Conservation (phyloP, 257 asterid genomes). For the Solanum neorickii region DNA sequence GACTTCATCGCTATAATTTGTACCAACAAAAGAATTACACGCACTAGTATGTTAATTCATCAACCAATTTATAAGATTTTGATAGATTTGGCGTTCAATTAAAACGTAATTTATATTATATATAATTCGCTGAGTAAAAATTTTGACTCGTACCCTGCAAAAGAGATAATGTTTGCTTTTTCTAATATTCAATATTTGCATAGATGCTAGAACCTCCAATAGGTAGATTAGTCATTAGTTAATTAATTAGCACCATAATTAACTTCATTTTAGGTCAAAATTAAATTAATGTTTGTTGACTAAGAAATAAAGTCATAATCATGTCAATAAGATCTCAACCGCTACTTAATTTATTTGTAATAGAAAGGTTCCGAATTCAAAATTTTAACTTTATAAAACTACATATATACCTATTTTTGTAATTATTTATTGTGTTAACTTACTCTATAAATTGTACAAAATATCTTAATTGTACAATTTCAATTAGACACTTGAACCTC, state of each 20-base stretch:
- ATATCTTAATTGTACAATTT: neutral
- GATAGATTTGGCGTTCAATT: neutral
- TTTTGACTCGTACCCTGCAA: neutral
- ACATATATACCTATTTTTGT: neutral
- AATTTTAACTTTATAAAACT: neutral
- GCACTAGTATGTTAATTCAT: neutral
- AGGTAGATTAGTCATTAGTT: neutral
- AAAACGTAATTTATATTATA: no score
- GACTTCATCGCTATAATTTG: neutral
- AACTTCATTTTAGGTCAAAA: neutral
- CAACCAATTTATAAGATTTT: neutral
- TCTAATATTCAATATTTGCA: neutral
- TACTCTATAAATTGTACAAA: neutral
- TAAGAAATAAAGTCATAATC: neutral
- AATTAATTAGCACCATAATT: neutral
- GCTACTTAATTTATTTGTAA: neutral
- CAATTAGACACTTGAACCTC: neutral
- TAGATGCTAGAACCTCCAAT: neutral
- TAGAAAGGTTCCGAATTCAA: neutral
- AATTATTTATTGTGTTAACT: neutral
- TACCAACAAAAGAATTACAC: neutral
- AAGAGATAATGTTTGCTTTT: neutral
- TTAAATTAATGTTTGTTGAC: neutral
- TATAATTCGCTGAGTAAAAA: neutral
- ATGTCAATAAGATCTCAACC: neutral